phyloP scores from a whole-genome alignment of 257 asterid species.

The Pogostemon cablin region DNA sequence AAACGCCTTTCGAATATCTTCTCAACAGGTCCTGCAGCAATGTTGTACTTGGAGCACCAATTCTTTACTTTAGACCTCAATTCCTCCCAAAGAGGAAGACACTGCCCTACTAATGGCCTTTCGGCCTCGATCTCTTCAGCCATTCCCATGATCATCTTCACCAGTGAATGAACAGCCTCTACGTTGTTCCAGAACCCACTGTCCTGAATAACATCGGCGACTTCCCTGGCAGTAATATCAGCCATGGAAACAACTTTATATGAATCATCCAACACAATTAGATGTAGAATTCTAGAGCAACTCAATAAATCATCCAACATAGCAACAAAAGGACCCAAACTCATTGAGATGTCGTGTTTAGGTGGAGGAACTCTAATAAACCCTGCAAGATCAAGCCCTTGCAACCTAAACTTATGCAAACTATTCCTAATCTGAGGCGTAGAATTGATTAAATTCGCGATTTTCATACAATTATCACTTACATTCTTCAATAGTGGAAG shows the following conservation, averaged over 20 bases:
- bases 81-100: slow-evolving; percentile 89
- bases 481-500: slow-evolving; percentile 68
- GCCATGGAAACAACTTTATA: slow-evolving; percentile 55
- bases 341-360: slow-evolving; percentile 50
- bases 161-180: slow-evolving; percentile 70
- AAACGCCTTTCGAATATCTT: slow-evolving; percentile 60
- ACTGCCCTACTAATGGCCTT: slow-evolving; percentile 75
- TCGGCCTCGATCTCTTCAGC: slow-evolving; percentile 72
- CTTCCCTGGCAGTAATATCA: slow-evolving; percentile 55
- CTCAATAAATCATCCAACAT: slow-evolving; percentile 77
- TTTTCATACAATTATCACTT: slow-evolving; percentile 60
- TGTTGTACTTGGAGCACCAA: slow-evolving; percentile 67
- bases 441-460: slow-evolving; percentile 63
- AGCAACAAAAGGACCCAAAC: slow-evolving; percentile 45
- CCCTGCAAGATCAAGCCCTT: slow-evolving; percentile 54
- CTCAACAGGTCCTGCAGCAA: slow-evolving; percentile 57
- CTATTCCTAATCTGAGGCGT: slow-evolving; percentile 63
- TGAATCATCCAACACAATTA: slow-evolving; percentile 64
- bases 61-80: slow-evolving; percentile 57
- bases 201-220: slow-evolving; percentile 57
- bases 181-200: slow-evolving; percentile 71
- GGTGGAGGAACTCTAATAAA: slow-evolving; percentile 64
- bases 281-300: slow-evolving; percentile 59
- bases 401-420: slow-evolving; percentile 59
- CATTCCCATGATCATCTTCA: slow-evolving; percentile 62